Base-by-base conservation (phyloP, 2,329 filamentous ascomycete genomes). In the Scolecobasidium constrictum region DNA sequence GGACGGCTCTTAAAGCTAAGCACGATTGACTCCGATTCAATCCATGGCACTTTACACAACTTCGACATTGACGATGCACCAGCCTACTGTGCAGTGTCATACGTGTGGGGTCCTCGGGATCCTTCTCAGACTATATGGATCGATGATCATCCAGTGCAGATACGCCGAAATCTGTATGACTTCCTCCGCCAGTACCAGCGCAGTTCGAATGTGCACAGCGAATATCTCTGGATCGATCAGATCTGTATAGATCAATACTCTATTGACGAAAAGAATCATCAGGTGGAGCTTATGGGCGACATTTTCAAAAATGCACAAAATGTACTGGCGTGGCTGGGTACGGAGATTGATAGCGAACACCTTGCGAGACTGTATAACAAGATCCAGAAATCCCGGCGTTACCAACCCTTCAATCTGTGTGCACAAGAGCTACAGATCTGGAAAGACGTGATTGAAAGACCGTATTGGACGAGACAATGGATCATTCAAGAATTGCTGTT, bases 231-330 rank as follows among this genome's bases (percentile, higher is more conserved):
- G 53, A 46, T 49, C 12, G 53, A 56, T 44, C 35, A 43, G 13
- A 38, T 56, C 13, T 56, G 45, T 28, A 56, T 56, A 38, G 49
- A 56, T 42, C 53, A 56, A 42, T 28, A 38, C 7, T 44, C 54
- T 39, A 23, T 35, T 4, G 20, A 17, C 15, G 53, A 56, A 38
- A 35, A 40, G n/a, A 45, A 21, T n/a, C 34, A 44, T 31, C 52
- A 56, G 39, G 50, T 56, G 6, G n/a, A 16, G 15, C 33, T 49
- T 18, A 53, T 55, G 49, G 35, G 40, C 17, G 18, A 44, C n/a
- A 49, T 51, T 17, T 48, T 44, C 21, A 44, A 19, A 20, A 50
- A 52, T 44, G 54, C 57, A 23, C 47, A 49, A 7, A 45, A 51
- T 11, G 45, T 50, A 4, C 17, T 53, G 26, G 49, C 55, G 17